A percentile compares a stretch with the other conserved stretches of the same genome.
Conservation (phyloP, 2,329 filamentous ascomycete species). For the Penicillium sp. region DNA sequence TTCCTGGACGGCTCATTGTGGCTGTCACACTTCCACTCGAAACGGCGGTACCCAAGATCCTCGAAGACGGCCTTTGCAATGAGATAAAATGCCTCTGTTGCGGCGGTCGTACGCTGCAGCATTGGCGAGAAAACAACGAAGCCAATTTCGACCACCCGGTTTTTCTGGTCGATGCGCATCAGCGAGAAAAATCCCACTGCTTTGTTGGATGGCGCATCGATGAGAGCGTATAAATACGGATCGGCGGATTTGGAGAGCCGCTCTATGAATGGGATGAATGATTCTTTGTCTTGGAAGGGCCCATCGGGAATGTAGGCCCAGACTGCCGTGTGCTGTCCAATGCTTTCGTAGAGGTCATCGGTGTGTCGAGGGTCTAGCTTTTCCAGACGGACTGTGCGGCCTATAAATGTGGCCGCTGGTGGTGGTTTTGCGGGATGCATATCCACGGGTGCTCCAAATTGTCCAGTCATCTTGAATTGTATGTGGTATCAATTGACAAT, state of each 20-base stretch:
- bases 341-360: slow-evolving; percentile 19
- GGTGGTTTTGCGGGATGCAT: slow-evolving; percentile 7
- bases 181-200: slow-evolving; percentile 24
- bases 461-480: not conserved
- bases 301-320: slow-evolving; percentile 40
- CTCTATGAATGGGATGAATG: slow-evolving; percentile 29
- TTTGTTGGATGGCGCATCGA: slow-evolving; percentile 24
- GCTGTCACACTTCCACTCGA: slow-evolving; percentile 64
- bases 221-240: slow-evolving; percentile 45
- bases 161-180: slow-evolving; percentile 49
- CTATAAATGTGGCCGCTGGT: slow-evolving; percentile 7
- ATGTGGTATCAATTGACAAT: not conserved
- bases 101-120: slow-evolving; percentile 55
- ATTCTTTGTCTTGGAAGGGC: slow-evolving; percentile 29
- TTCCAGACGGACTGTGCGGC: slow-evolving; percentile 17
- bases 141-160: slow-evolving; percentile 59
- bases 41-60: slow-evolving; percentile 54
- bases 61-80: slow-evolving; percentile 55
- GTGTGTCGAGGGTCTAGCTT: slow-evolving; percentile 21
- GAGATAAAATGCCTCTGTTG: slow-evolving; percentile 60
- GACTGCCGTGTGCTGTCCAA: slow-evolving; percentile 24
- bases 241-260: slow-evolving; percentile 27
- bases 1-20: slow-evolving; percentile 55
- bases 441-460: slow-evolving; percentile 8
- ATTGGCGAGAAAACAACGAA: slow-evolving; percentile 51